phyloP scores from a whole-genome alignment of 2,329 filamentous ascomycete species.

The Didymosphaeria variabile region DNA sequence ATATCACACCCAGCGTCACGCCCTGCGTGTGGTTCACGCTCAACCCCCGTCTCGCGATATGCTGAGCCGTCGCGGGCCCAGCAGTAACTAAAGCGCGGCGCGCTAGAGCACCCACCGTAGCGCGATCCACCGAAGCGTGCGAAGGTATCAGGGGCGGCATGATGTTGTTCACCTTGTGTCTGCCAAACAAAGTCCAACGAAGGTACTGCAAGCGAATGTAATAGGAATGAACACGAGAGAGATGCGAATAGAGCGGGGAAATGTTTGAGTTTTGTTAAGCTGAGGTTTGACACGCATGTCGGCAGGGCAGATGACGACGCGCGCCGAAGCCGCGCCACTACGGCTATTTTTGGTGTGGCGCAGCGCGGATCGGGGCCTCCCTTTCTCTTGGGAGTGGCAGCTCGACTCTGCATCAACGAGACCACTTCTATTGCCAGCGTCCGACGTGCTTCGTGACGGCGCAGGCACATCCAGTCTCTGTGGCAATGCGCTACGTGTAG shows the following conservation, averaged over 20 bases:
- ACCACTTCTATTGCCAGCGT: neutral
- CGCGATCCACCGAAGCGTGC: no score
- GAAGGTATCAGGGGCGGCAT: conserved; percentile 37
- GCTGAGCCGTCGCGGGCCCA: conserved; percentile 37
- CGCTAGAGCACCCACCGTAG: conserved; percentile 36
- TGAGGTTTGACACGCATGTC: conserved; percentile 6
- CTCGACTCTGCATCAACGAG: neutral
- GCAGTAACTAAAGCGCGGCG: conserved; percentile 37
- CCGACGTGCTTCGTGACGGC: neutral
- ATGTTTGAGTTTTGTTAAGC: neutral
- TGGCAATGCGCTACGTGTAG: neutral
- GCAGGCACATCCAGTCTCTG: neutral
- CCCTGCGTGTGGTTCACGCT: conserved; percentile 73
- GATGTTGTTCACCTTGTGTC: neutral
- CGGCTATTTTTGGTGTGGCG: conserved; percentile 15
- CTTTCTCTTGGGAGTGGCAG: neutral
- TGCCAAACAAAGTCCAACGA: conserved; percentile 2
- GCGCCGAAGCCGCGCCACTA: conserved; percentile 9
- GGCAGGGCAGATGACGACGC: conserved; percentile 16
- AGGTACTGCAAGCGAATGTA: conserved; percentile 1
- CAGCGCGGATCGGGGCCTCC: neutral
- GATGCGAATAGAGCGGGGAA: neutral
- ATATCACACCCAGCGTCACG: conserved; percentile 76
- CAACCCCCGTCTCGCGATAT: conserved; percentile 60
- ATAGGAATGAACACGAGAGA: neutral